Conservation (phyloP, 768 basidiomycete genomes). For the Rickenella mellea region DNA sequence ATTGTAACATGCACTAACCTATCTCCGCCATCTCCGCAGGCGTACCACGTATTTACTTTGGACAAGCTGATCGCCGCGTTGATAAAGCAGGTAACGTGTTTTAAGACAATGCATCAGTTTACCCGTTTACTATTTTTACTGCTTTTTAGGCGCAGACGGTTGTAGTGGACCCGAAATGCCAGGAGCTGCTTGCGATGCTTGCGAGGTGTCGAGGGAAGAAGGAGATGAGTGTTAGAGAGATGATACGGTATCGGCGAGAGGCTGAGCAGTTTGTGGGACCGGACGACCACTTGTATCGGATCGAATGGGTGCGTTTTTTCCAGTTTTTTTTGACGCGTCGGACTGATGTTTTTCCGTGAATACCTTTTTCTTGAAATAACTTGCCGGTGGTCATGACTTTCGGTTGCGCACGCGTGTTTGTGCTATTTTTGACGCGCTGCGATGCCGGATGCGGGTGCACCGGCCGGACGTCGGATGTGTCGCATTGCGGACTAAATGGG, state of each 20-base stretch:
- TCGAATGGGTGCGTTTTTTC: conserved; percentile 62
- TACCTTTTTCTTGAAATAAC: background rate
- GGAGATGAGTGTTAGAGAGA: conserved; percentile 47
- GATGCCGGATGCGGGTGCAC: background rate
- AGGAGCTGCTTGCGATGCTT: conserved; percentile 74
- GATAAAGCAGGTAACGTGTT: conserved; percentile 72
- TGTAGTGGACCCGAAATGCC: conserved; percentile 73
- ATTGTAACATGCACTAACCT: too few species aligned
- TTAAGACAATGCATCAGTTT: too few species aligned
- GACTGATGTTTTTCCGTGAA: background rate
- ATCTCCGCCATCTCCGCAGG: conserved; percentile 49
- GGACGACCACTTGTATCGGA: conserved; percentile 68
- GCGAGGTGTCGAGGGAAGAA: conserved; percentile 51
- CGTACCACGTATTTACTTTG: conserved; percentile 85
- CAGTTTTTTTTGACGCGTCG: background rate
- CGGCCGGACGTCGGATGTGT: background rate
- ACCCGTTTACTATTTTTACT: background rate
- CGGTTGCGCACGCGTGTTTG: too few species aligned
- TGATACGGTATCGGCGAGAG: conserved; percentile 70
- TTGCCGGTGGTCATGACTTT: too few species aligned
- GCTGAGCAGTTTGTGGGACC: conserved; percentile 67
- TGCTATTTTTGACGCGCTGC: too few species aligned
- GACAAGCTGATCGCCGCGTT: conserved; percentile 86
- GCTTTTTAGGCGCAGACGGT: conserved; percentile 70
- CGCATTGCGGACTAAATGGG: too few species aligned